Evolutionary conservation across 1,284 basidiomycete species (phyloP).

Genomic region (Austropuccinia psidii): DNA sequence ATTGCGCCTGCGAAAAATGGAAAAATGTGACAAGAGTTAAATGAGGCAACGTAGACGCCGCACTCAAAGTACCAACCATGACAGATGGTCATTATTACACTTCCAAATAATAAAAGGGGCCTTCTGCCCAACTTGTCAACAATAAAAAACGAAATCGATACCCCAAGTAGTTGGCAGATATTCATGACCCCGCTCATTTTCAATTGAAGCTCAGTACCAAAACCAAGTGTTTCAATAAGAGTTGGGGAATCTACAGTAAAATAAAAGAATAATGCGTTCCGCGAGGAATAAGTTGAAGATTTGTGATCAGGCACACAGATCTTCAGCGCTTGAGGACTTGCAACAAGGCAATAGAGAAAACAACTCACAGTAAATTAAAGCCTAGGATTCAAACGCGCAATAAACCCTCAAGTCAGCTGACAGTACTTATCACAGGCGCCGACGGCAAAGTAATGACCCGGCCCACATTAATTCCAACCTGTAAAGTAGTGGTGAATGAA

Average conservation of each 20-base stretch:
- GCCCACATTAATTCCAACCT: slow-evolving; percentile 3
- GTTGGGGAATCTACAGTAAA: slow-evolving; percentile 42
- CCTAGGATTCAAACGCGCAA: background rate
- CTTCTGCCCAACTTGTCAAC: slow-evolving; percentile 38
- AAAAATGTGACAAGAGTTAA: background rate
- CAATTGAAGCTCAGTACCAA: slow-evolving; percentile 37
- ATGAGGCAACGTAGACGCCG: background rate
- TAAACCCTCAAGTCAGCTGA: background rate
- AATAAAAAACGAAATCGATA: slow-evolving; percentile 38
- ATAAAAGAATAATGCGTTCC: slow-evolving; percentile 4
- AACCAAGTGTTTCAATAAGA: slow-evolving; percentile 38
- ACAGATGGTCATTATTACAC: slow-evolving; percentile 27
- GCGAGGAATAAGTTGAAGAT: background rate
- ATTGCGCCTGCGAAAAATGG: too few relatives aligned
- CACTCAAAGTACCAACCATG: background rate
- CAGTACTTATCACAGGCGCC: background rate
- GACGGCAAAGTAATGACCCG: background rate
- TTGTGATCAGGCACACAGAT: background rate
- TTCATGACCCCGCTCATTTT: slow-evolving; percentile 38
- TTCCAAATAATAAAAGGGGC: slow-evolving; percentile 38
- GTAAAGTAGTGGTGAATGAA: too few relatives aligned
- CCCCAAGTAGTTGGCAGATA: slow-evolving; percentile 38
- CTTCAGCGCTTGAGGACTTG: too few relatives aligned
- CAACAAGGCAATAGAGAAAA: too few relatives aligned
- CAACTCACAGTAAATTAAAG: slow-evolving; percentile 29